These are phyloP conservation scores for Skeletonema costatum DNA, from an alignment of 108 stramenopile genomes.

Conservation along the genomic window DNA sequence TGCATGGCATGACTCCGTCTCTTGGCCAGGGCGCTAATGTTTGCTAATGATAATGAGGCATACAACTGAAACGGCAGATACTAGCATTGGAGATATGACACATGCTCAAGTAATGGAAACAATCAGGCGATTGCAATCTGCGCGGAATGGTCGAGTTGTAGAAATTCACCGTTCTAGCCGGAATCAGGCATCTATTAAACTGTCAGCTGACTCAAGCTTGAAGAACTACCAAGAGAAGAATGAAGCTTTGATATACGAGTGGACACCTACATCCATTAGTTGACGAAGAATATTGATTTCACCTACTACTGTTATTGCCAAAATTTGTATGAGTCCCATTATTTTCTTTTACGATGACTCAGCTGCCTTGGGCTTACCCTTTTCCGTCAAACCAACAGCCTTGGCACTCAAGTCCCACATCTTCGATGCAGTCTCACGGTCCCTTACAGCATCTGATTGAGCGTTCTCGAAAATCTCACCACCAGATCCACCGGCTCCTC, in stretches of 20 bases:
- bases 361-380: slow-evolving; percentile 77
- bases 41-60: background rate
- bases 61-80: background rate
- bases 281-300: background rate
- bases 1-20: slow-evolving; percentile 8
- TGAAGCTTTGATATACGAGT: background rate
- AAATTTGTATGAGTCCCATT: background rate
- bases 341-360: slow-evolving; percentile 6
- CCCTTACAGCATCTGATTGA: slow-evolving; percentile 85
- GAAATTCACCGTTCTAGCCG: slow-evolving; percentile 6
- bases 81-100: background rate
- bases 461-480: slow-evolving; percentile 94
- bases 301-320: background rate
- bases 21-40: slow-evolving; percentile 13
- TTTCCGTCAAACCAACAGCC: slow-evolving; percentile 71
- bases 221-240: slow-evolving; percentile 1
- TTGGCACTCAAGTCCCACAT: slow-evolving; percentile 91
- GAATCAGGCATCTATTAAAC: slow-evolving; percentile 9
- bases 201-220: background rate
- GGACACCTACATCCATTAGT: background rate
- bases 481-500: slow-evolving; percentile 94
- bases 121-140: background rate
- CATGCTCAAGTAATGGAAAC: background rate
- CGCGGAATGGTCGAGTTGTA: background rate
- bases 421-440: slow-evolving; percentile 72